Evolutionary conservation across 768 basidiomycete species (phyloP), one percentile per base, ranked within the genome.

Genomic region (Mycena sanguinolenta): DNA sequence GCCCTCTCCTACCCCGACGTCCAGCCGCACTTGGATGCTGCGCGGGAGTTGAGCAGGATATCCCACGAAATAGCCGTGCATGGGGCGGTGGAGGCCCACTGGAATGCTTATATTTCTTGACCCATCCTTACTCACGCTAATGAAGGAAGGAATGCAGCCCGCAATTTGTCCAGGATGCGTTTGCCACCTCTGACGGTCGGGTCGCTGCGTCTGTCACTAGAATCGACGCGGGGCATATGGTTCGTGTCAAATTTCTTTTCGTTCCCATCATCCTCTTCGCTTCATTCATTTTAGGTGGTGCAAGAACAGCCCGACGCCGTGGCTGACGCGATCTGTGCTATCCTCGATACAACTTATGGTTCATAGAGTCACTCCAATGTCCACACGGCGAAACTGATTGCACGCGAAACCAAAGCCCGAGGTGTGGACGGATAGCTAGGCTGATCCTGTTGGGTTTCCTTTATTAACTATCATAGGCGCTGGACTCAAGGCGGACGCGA

Each of bases 221-320:
- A 30, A 65, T 81, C 8, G 54, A 69, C 8, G 73, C 71, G 14
- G 80, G 80, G 9, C 81, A 82, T 70, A 54, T 78, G 72, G 81
- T 80, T 32, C 58, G 78, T 69, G 10, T 5, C 30, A 12, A 13
- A 23, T 13, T 39, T 23, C 27, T 16, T 38, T 9, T 30, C 38
- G 6, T 30, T 21, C 30, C 2, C n/a, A n/a, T n/a, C n/a, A n/a
- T n/a, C n/a, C n/a, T n/a, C n/a, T n/a, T n/a, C n/a, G n/a, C n/a
- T n/a, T n/a, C n/a, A n/a, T n/a, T n/a, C n/a, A n/a, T n/a, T 49
- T 54, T 50, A 80, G 79, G 65, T 80, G 52, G 76, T 79, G 4
- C 79, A 80, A 63, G 79, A 80, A 54, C 68, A 77, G 34, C 79
- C 79, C 13, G 76, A 78, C 58, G 73, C 44, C 5, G 61, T 79